Percentiles rank a stretch among this genome's conserved stretches.
phyloP scores from a whole-genome alignment of 2,329 filamentous ascomycete species.

The Periconia sp. region DNA sequence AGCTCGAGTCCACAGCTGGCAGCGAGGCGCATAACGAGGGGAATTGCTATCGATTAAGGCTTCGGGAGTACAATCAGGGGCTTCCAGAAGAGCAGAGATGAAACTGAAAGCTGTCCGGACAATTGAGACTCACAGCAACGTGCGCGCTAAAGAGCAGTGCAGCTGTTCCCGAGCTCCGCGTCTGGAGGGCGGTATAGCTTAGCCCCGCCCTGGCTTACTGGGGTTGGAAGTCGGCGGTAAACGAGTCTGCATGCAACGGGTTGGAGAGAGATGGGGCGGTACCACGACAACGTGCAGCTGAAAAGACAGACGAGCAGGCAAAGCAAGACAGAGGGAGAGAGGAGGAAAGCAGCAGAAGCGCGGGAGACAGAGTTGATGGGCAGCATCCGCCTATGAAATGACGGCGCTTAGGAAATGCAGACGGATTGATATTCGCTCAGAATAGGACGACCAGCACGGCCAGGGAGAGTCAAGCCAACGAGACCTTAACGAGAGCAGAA shows the following conservation, averaged over 20 bases:
- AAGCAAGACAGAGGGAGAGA: conserved; percentile 30
- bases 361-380: conserved; percentile 36
- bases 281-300: conserved; percentile 43
- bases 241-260: conserved; percentile 52
- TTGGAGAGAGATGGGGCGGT: conserved; percentile 30
- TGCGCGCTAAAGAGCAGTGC: conserved; percentile 45
- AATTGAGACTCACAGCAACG: conserved; percentile 45
- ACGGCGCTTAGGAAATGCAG: conserved; percentile 44
- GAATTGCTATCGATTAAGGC: conserved; percentile 33
- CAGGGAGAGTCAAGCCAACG: conserved; percentile 29
- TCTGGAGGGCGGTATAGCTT: conserved; percentile 44
- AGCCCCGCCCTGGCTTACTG: conserved; percentile 47
- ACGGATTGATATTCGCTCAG: conserved; percentile 42
- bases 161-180: conserved; percentile 41
- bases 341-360: conserved; percentile 38
- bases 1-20: conserved; percentile 25
- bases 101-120: conserved; percentile 35
- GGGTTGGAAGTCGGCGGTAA: conserved; percentile 40
- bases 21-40: conserved; percentile 39
- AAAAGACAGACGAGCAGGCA: conserved; percentile 33
- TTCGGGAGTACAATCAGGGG: conserved; percentile 35
- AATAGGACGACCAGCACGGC: conserved; percentile 41
- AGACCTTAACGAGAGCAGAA: conserved; percentile 28
- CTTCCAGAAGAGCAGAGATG: conserved; percentile 30
- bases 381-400: conserved; percentile 40